phyloP scores from a whole-genome alignment of 179 eudicot genomes.

The Vitellaria paradoxa region DNA sequence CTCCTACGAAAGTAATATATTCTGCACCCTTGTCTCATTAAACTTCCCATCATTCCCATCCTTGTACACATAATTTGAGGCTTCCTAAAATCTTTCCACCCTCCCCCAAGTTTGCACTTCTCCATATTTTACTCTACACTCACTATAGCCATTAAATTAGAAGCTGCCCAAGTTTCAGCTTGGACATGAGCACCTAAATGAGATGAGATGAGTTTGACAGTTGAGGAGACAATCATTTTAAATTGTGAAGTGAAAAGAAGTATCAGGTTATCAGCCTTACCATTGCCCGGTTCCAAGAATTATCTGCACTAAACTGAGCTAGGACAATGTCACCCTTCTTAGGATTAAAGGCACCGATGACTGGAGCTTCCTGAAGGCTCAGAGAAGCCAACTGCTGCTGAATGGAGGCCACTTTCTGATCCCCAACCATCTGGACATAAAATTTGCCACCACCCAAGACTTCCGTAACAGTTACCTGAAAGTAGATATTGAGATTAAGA shows the following conservation, averaged over 20 bases:
- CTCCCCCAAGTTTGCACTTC: too few relatives aligned
- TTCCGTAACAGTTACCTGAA: constrained; percentile 79
- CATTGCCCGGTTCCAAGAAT: constrained; percentile 98
- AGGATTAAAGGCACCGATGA: constrained; percentile 74
- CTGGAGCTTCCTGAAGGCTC: constrained; percentile 69
- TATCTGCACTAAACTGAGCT: constrained; percentile 86
- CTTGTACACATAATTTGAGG: too few relatives aligned
- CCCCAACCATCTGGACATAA: constrained; percentile 77
- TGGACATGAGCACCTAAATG: neutral
- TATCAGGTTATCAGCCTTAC: constrained; percentile 32
- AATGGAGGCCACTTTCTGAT: constrained; percentile 65
- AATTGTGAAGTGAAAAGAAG: neutral
- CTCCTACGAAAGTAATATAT: too few relatives aligned
- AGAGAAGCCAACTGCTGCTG: constrained; percentile 85
- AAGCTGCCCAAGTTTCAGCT: neutral
- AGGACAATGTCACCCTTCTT: constrained; percentile 89
- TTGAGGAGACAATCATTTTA: neutral
- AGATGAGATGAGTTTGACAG: neutral
- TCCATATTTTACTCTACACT: too few relatives aligned
- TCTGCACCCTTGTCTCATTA: too few relatives aligned
- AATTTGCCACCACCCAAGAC: constrained; percentile 87
- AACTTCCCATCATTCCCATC: too few relatives aligned
- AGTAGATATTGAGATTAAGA: constrained; percentile 7
- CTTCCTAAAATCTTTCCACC: too few relatives aligned
- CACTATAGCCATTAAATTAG: too few relatives aligned